Conservation (phyloP, 306 rosid species). For the Acacia crassicarpa region DNA sequence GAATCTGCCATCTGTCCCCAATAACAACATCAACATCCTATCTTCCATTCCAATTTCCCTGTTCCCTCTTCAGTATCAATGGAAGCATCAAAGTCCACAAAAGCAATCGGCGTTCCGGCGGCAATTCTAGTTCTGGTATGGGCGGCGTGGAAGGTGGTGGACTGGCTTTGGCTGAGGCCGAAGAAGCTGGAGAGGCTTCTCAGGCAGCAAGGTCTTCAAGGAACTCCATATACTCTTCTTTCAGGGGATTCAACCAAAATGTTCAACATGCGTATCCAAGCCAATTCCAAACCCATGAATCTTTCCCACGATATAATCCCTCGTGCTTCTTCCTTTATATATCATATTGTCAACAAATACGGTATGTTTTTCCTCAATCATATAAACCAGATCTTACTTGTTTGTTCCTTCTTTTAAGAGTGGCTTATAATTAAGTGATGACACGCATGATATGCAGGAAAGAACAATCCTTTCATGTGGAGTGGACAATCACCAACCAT, state of each 20-base stretch:
- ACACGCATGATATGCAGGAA: conserved; percentile 32
- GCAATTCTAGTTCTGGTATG: background rate
- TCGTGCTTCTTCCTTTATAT: conserved; percentile 22
- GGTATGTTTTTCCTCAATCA: background rate
- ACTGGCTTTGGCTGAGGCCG: conserved; percentile 46
- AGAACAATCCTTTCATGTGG: conserved; percentile 46
- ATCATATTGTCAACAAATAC: conserved; percentile 16
- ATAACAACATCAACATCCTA: background rate
- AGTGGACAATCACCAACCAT: conserved; percentile 53
- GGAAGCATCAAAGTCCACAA: background rate
- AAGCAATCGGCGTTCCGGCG: background rate
- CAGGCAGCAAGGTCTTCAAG: conserved; percentile 35
- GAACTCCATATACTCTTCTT: conserved; percentile 33
- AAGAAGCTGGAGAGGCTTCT: conserved; percentile 38
- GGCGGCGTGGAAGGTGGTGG: conserved; percentile 37
- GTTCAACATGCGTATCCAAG: conserved; percentile 19
- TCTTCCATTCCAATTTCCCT: background rate
- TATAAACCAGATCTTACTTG: too few species aligned
- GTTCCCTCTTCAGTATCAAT: background rate
- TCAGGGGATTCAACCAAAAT: conserved; percentile 33
- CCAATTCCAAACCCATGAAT: conserved; percentile 44
- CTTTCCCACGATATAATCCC: conserved; percentile 34
- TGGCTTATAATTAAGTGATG: too few species aligned
- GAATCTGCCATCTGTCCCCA: too few species aligned
- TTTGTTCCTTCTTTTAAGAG: too few species aligned